Base-by-base conservation (phyloP, 371 early-diverging fungal species). In the Mortierella sp. region DNA sequence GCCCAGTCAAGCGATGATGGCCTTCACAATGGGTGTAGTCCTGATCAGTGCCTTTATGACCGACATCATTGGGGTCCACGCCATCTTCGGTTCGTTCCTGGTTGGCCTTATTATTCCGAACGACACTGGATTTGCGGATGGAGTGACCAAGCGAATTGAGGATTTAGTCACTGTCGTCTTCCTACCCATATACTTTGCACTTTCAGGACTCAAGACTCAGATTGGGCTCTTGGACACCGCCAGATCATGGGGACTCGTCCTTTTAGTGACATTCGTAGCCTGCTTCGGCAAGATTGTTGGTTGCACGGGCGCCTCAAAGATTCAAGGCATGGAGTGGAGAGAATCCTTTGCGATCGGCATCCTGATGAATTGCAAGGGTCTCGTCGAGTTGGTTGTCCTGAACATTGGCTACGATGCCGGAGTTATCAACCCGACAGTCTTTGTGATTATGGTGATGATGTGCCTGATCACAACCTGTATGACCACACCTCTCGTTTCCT, bases 281-380 rank as follows among this genome's bases (percentile, higher is more conserved):
- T 93, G 93, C 54, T 72, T 89, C 57, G 97, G 98, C 3, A 98
- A 97, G 76, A 88, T 97, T 59, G 73, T 88, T 16, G 96, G 96
- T 4, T 95, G 96, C 65, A 86, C 93, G 0, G 23, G 80, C 2
- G 91, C 95, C 0, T 93, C 96, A 0, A 83, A 83, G 52, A n/a
- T 87, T 5, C 81, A 81, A 34, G 91, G 91, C 28, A 84, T 94
- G 65, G 84, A 83, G 14, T 88, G 88, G 86, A 86, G 97, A 42
- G 96, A 98, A 79, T 91, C 94, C 1, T 80, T 92, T 9, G 85
- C 96, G 1, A 87, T 97, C 39, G 98, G 97, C 2, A 80, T 95
- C 50, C 81, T 98, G 51, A 98, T 98, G 98, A 96, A 93, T 82
- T 94, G 95, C 71, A 98, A 96, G 84, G 98, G 90, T 27, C 82